These are phyloP conservation scores for Protea cynaroides DNA, from an alignment of 164 flowering plant species.

Conservation along the genomic window DNA sequence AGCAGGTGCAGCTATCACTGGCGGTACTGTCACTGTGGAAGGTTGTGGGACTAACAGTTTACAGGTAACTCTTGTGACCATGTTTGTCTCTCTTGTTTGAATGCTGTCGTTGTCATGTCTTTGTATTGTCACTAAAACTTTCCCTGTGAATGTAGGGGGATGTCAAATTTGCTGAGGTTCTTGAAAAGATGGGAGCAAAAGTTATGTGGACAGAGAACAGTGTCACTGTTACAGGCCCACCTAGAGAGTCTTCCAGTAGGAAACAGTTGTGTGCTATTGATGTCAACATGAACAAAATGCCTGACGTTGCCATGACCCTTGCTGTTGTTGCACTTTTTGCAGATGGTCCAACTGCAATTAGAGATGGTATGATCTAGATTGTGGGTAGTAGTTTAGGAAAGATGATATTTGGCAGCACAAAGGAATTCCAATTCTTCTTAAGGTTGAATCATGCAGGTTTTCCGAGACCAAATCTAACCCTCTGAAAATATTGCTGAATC, in stretches of 20 bases:
- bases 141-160: constrained; percentile 62
- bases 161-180: constrained; percentile 97
- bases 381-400: background rate
- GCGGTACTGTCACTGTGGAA: constrained; percentile 95
- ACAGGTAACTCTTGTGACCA: constrained; percentile 50
- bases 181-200: constrained; percentile 95
- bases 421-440: background rate
- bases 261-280: constrained; percentile 73
- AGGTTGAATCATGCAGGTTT: too few relatives aligned
- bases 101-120: background rate
- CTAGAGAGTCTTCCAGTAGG: constrained; percentile 43
- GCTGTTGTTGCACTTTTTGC: constrained; percentile 97
- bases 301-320: constrained; percentile 99
- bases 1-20: constrained; percentile 97
- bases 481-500: too few relatives aligned
- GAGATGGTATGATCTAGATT: constrained; percentile 68
- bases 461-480: too few relatives aligned
- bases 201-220: constrained; percentile 94
- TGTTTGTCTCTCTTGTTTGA: background rate
- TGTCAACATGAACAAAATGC: constrained; percentile 99
- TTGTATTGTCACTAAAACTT: background rate
- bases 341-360: constrained; percentile 91
- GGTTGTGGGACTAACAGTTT: constrained; percentile 98
- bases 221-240: constrained; percentile 93
- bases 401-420: too few relatives aligned